Percentiles rank a stretch among this genome's conserved stretches.
These are phyloP conservation scores for Hericium erinaceus DNA, from an alignment of 768 basidiomycete genomes.

Conservation along the genomic window DNA sequence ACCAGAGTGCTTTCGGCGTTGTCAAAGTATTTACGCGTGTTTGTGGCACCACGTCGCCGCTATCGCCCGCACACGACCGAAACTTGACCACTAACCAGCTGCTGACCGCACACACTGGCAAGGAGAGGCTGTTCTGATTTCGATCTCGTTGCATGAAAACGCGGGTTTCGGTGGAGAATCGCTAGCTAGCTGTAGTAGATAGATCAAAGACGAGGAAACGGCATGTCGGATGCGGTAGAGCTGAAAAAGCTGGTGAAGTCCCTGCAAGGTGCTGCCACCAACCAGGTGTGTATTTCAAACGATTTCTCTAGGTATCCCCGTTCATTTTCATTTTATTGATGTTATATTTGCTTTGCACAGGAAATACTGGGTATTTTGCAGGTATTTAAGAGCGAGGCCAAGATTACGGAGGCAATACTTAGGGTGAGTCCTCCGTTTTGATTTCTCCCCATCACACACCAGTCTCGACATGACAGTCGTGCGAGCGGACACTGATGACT, in stretches of 20 bases:
- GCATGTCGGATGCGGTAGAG: slow-evolving; percentile 13
- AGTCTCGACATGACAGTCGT: neutral
- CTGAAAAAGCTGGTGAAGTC: slow-evolving; percentile 15
- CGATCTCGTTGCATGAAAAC: neutral
- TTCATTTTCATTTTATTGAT: slow-evolving; percentile 23
- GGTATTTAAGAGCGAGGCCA: slow-evolving; percentile 53
- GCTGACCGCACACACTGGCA: neutral
- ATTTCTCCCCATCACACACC: slow-evolving; percentile 15
- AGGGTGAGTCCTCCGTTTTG: slow-evolving; percentile 46
- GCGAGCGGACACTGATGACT: neutral
- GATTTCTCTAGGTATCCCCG: neutral
- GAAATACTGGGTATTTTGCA: slow-evolving; percentile 54
- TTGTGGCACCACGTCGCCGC: neutral
- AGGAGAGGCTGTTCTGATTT: neutral
- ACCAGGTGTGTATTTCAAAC: slow-evolving; percentile 7
- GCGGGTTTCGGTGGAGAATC: neutral
- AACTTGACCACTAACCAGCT: neutral
- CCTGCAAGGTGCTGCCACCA: slow-evolving; percentile 10
- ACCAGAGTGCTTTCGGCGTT: neutral
- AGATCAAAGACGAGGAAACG: neutral
- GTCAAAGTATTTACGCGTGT: neutral
- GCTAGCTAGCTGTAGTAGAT: neutral
- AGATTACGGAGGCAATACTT: slow-evolving; percentile 63
- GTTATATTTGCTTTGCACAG: slow-evolving; percentile 27
- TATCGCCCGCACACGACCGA: neutral